Evolutionary conservation across 108 stramenopile species (phyloP).

Genomic region (Nannochloropsis gaditana): DNA sequence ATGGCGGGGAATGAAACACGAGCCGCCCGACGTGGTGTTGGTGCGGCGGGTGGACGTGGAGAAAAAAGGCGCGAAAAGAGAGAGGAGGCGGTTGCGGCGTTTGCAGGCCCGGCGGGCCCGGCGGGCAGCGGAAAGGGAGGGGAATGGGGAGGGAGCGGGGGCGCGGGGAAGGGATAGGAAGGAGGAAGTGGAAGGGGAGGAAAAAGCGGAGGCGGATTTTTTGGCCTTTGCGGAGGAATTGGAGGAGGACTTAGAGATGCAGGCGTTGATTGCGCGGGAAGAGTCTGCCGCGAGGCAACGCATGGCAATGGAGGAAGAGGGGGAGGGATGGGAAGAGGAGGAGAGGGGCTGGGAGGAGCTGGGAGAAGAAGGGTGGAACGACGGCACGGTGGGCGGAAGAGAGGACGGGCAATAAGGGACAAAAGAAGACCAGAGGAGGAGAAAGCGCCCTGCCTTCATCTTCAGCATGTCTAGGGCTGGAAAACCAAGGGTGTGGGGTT

Average conservation of each 20-base stretch:
- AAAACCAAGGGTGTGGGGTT: too few relatives aligned
- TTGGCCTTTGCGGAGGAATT: background rate
- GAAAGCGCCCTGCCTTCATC: background rate
- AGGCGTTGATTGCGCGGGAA: background rate
- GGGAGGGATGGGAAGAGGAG: background rate
- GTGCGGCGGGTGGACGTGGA: conserved; percentile 71
- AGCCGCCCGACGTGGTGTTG: conserved; percentile 81
- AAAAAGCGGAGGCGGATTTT: background rate
- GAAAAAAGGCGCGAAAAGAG: background rate
- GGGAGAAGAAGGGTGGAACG: background rate
- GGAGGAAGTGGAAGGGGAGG: background rate
- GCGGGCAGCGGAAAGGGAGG: background rate
- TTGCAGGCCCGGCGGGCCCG: background rate
- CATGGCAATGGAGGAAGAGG: background rate
- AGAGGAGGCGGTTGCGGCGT: background rate
- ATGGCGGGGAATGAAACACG: conserved; percentile 21
- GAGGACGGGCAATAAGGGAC: background rate
- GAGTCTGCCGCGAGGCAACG: background rate
- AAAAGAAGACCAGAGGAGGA: background rate
- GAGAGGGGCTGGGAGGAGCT: background rate
- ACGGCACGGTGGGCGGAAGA: background rate
- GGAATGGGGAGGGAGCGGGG: background rate
- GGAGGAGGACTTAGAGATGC: background rate
- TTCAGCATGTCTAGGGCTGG: too few relatives aligned
- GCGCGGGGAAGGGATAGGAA: background rate